Conservation (phyloP, 2,329 filamentous ascomycete genomes). For the Fusarium sp. region DNA sequence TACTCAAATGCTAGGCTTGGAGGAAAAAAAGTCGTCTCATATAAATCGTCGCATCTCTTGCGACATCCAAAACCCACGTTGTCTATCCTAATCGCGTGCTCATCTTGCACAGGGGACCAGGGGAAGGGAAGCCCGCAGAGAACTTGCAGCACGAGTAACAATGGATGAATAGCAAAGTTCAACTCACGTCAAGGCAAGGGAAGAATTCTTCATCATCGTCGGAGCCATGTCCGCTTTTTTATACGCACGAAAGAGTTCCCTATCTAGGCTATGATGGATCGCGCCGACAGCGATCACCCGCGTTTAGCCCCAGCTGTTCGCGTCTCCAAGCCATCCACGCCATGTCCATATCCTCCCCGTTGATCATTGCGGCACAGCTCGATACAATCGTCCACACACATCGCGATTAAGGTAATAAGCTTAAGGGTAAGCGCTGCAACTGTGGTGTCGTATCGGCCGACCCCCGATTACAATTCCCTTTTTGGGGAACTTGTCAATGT, state of each 20-base stretch:
- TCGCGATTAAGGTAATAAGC: conserved; percentile 20
- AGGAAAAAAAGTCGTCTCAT: background rate
- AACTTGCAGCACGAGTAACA: background rate
- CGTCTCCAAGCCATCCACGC: background rate
- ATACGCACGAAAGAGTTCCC: background rate
- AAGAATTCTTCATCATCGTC: background rate
- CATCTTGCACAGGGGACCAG: background rate
- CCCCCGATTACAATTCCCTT: conserved; percentile 32
- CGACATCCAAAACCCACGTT: background rate
- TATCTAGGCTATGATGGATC: background rate
- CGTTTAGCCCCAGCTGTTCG: background rate
- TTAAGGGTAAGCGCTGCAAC: conserved; percentile 15
- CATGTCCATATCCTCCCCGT: background rate
- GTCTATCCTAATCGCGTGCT: background rate
- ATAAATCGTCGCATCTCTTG: background rate
- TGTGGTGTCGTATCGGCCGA: conserved; percentile 8
- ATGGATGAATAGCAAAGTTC: background rate
- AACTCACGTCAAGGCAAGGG: background rate
- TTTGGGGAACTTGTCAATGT: conserved; percentile 26
- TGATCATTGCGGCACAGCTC: background rate
- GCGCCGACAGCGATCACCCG: background rate
- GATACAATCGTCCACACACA: background rate
- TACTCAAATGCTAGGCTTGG: background rate
- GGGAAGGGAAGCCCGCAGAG: background rate
- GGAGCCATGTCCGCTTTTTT: background rate